These are phyloP conservation scores for Chaetomidium leptoderma DNA, from an alignment of 495 filamentous ascomycete species.

Conservation along the genomic window DNA sequence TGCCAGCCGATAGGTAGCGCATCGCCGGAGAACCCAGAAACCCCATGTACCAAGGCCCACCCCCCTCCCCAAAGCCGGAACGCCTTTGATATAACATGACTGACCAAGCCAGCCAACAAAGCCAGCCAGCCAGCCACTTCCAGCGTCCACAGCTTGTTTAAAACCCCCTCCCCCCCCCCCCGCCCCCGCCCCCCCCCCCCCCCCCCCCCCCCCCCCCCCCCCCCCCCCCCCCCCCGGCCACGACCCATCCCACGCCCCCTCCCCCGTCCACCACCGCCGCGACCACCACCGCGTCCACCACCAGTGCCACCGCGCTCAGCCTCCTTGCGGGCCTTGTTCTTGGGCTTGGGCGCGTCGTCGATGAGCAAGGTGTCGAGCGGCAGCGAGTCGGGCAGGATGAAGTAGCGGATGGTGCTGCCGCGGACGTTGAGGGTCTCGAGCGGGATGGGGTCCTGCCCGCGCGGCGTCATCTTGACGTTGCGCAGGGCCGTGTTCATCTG, in stretches of 20 bases:
- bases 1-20: no score
- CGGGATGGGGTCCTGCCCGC: constrained; percentile 75
- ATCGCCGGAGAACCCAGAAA: no score
- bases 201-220: constrained; percentile 16
- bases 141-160: no score
- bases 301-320: constrained; percentile 58
- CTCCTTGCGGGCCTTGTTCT: constrained; percentile 99
- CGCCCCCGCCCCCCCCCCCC: constrained; percentile 3
- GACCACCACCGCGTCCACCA: constrained; percentile 41
- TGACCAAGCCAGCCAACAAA: no score
- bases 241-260: constrained; percentile 2
- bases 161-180: background rate
- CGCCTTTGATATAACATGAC: no score
- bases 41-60: background rate
- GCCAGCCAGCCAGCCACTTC: background rate
- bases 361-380: constrained; percentile 92
- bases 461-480: constrained; percentile 89
- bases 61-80: background rate
- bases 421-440: constrained; percentile 90
- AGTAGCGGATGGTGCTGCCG: constrained; percentile 23
- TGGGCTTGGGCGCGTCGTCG: constrained; percentile 94
- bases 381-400: constrained; percentile 81
- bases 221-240: constrained; percentile 47
- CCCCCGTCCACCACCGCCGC: constrained; percentile 8
- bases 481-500: constrained; percentile 96